Percentiles rank a stretch among this genome's conserved stretches.
Conservation (phyloP, 208 protist species). For the Leishmania aethiopica region DNA sequence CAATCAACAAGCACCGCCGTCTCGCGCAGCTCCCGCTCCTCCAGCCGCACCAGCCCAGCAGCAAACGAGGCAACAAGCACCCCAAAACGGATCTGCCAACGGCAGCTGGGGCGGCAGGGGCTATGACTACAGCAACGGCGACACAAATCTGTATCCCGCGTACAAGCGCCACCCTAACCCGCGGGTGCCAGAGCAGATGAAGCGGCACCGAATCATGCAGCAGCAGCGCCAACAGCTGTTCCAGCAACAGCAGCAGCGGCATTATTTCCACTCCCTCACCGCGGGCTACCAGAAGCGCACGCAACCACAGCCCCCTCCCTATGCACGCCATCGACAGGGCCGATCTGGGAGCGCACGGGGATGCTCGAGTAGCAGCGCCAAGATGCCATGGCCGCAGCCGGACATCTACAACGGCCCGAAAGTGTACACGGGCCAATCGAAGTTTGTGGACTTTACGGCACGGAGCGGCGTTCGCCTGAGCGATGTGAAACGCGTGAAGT, state of each 20-base stretch:
- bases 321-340: not conserved
- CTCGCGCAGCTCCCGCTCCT: not conserved
- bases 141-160: not conserved
- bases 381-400: slow-evolving; percentile 15
- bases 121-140: not conserved
- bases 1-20: not conserved
- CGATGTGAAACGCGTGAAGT: slow-evolving; percentile 11
- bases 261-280: not conserved
- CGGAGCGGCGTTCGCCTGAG: slow-evolving; percentile 10
- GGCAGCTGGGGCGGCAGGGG: not conserved
- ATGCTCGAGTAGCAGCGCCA: not conserved
- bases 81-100: not conserved
- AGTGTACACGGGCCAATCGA: not conserved
- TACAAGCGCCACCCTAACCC: not conserved
- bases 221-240: not conserved
- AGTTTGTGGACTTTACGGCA: not conserved
- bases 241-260: no score
- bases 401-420: slow-evolving; percentile 11
- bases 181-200: not conserved
- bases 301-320: not conserved
- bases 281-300: not conserved
- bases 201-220: not conserved
- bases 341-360: no score
- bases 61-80: not conserved
- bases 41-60: not conserved